A percentile compares a stretch with the other conserved stretches of the same genome.
Conservation (phyloP, 208 protist species). For the Leishmania amazonensis region DNA sequence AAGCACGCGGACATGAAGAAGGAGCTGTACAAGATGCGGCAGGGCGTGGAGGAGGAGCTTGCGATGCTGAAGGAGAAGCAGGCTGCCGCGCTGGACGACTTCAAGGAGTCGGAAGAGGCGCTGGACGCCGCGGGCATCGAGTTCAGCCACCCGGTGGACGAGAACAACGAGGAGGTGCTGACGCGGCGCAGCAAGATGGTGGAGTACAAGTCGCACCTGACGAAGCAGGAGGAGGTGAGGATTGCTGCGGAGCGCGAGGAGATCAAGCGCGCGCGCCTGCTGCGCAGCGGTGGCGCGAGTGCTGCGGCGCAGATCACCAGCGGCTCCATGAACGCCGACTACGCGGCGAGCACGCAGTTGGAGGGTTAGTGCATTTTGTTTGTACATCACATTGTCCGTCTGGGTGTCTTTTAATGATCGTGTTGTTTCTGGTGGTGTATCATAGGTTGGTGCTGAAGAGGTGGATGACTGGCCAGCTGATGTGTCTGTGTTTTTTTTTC, state of each 20-base stretch:
- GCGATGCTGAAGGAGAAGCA: constrained; percentile 78
- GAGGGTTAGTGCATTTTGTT: too few species aligned
- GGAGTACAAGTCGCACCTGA: constrained; percentile 81
- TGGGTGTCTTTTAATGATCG: too few species aligned
- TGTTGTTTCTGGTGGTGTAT: too few species aligned
- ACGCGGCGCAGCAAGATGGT: constrained; percentile 84
- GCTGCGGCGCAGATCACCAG: constrained; percentile 40
- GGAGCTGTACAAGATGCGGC: constrained; percentile 77
- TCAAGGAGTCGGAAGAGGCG: constrained; percentile 13
- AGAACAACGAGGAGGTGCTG: constrained; percentile 78
- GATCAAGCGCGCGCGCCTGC: constrained; percentile 70
- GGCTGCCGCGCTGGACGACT: constrained; percentile 51
- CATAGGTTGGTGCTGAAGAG: too few species aligned
- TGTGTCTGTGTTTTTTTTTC: too few species aligned
- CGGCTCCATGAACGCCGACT: constrained; percentile 19
- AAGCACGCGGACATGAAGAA: constrained; percentile 82
- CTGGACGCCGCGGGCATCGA: not conserved
- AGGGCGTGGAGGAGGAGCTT: constrained; percentile 78
- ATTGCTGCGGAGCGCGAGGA: constrained; percentile 86
- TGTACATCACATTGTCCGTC: too few species aligned
- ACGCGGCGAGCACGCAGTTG: constrained; percentile 13
- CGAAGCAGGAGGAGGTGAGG: constrained; percentile 87
- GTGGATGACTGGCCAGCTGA: too few species aligned
- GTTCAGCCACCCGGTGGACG: constrained; percentile 33
- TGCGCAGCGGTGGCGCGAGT: constrained; percentile 29